These are phyloP conservation scores for Claviceps maximensis DNA, from an alignment of 2,329 filamentous ascomycete species.

Conservation along the genomic window DNA sequence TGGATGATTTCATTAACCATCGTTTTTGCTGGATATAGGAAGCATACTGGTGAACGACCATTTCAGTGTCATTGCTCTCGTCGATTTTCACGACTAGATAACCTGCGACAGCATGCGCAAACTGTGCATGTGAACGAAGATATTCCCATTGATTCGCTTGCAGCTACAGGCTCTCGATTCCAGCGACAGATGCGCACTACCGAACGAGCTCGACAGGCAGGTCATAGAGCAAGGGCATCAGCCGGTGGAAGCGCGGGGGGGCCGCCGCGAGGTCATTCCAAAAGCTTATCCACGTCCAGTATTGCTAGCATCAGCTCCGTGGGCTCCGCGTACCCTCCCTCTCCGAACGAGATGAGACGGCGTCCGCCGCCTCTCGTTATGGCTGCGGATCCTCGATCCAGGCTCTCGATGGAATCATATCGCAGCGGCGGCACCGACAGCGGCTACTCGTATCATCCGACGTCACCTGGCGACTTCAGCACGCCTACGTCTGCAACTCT, in stretches of 20 bases:
- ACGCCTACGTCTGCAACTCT: conserved; percentile 78
- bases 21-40: conserved; percentile 35
- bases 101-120: conserved; percentile 90
- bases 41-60: conserved; percentile 93
- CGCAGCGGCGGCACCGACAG: conserved; percentile 49
- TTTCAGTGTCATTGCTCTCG: conserved; percentile 94
- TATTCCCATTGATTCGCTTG: conserved; percentile 85
- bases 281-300: conserved; percentile 75
- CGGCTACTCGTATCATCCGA: conserved; percentile 48
- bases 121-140: conserved; percentile 97
- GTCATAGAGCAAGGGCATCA: conserved; percentile 59
- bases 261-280: conserved; percentile 68
- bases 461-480: conserved; percentile 61
- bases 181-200: conserved; percentile 75
- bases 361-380: conserved; percentile 74
- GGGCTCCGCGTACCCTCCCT: conserved; percentile 49
- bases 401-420: conserved; percentile 56
- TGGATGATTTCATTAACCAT: not conserved
- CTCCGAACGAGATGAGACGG: conserved; percentile 51
- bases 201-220: conserved; percentile 65
- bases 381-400: conserved; percentile 56
- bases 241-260: conserved; percentile 62
- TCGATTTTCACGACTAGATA: conserved; percentile 87
- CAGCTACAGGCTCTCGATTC: conserved; percentile 82
- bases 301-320: conserved; percentile 61